Evolutionary conservation across 305 asterid genomes (phyloP).

Genomic region (Solanum aculeatissimum): DNA sequence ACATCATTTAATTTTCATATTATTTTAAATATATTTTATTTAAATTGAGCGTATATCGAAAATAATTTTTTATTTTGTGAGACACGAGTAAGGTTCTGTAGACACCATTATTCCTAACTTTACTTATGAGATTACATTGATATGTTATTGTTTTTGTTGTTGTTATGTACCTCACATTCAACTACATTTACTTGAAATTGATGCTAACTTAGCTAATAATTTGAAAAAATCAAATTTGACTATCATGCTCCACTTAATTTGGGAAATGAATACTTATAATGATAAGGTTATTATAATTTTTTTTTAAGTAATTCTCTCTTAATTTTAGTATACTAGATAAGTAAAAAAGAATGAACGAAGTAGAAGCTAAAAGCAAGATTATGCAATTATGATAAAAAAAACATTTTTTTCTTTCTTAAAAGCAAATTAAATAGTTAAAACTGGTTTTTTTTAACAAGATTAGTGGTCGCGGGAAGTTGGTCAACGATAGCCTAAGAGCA

Average conservation of each 20-base stretch:
- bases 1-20: background rate
- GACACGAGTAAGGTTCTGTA: too few species aligned
- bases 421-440: background rate
- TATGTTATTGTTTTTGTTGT: background rate
- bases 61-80: too few species aligned
- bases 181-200: background rate
- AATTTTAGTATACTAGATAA: background rate
- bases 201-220: background rate
- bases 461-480: background rate
- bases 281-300: too few species aligned
- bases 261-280: background rate
- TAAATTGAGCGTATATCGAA: background rate
- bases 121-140: too few species aligned
- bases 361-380: background rate
- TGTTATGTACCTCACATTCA: background rate
- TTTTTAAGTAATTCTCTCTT: too few species aligned
- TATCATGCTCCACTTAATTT: background rate
- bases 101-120: too few species aligned
- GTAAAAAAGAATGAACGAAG: background rate
- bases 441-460: background rate
- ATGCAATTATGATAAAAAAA: background rate
- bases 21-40: too few species aligned
- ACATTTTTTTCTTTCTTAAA: background rate
- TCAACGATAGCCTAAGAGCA: background rate
- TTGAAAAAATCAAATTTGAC: background rate